Base-by-base conservation (phyloP, 345 rosid genomes). In the Salix caprea region DNA sequence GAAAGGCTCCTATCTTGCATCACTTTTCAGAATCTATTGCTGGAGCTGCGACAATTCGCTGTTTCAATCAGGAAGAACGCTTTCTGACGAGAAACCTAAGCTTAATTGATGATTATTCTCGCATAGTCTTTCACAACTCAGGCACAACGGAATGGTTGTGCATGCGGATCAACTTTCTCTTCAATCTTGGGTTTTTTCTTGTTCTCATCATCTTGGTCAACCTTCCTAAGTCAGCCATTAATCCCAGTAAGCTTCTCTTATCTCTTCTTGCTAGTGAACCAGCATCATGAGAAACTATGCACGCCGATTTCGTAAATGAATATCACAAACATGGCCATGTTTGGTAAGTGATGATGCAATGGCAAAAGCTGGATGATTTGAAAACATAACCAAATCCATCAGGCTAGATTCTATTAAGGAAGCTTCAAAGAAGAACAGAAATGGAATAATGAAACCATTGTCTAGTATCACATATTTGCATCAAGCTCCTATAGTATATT, bases 121-220 rank as follows among this genome's bases (percentile, higher is more conserved):
- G 93, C 5, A 67, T 91, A 13, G 84, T 84, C 56, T 91, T 95
- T 89, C 94, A 93, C 79, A 83, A 90, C 84, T 82, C 80, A 30
- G 87, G 89, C 70, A 85, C 97, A 23, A 93, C 90, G 94, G 98
- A 93, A 80, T 95, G 99, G 98, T 82, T 95, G 65, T 85, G 91
- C 60, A 77, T 91, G 78, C 88, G 99, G 61, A 87, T 90, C 77
- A 92, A 95, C 87, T 91, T 91, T 68, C 90, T 93, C 40, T 90
- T 91, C 86, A 88, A 92, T 78, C 80, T 85, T n/a, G 94, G 86
- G 46, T 95, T 93, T 87, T 94, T 90, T 74, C 71, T 93, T 73
- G 94, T 89, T 37, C 86, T 93, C 73, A 73, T 86, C 70, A 87
- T 93, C 85, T 85, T 93, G 88, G 92, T 93, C 77, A 88, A 79